Percentiles rank a stretch among this genome's conserved stretches.
Evolutionary conservation across 2,329 filamentous ascomycete genomes (phyloP).

Genomic region (Fusarium nelsonii): DNA sequence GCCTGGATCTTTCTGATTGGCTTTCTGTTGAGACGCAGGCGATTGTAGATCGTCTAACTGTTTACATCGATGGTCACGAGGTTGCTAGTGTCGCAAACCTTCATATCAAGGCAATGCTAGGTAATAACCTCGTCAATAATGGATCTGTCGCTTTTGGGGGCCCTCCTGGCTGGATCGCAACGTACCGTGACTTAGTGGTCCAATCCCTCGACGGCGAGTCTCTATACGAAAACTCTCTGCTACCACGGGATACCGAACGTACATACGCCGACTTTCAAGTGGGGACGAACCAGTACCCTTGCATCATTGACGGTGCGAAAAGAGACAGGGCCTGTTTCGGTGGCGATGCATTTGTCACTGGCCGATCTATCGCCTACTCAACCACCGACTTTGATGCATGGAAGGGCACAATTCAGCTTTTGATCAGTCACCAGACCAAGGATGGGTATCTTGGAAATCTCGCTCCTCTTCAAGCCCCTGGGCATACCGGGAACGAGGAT

Average conservation of each 20-base stretch:
- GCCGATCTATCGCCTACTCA: constrained; percentile 2
- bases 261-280: not conserved
- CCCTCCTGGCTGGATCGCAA: not conserved
- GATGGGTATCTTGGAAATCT: constrained; percentile 13
- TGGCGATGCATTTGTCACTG: not conserved
- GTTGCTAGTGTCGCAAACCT: not conserved
- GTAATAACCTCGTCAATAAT: not conserved
- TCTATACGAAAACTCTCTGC: not conserved
- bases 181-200: not conserved
- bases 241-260: accelerated
- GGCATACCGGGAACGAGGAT: not conserved
- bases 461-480: constrained; percentile 3
- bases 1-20: accelerated
- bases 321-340: constrained; percentile 3
- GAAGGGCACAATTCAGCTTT: not conserved
- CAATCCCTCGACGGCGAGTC: accelerated
- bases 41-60: accelerated
- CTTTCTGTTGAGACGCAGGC: not conserved
- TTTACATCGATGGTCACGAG: not conserved
- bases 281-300: not conserved
- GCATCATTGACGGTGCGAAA: not conserved
- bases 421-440: not conserved
- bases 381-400: not conserved
- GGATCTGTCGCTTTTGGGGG: constrained; percentile 5
- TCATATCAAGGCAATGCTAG: not conserved